phyloP scores from a whole-genome alignment of 441 rosid genomes.

The Pelargonium citronellum region DNA sequence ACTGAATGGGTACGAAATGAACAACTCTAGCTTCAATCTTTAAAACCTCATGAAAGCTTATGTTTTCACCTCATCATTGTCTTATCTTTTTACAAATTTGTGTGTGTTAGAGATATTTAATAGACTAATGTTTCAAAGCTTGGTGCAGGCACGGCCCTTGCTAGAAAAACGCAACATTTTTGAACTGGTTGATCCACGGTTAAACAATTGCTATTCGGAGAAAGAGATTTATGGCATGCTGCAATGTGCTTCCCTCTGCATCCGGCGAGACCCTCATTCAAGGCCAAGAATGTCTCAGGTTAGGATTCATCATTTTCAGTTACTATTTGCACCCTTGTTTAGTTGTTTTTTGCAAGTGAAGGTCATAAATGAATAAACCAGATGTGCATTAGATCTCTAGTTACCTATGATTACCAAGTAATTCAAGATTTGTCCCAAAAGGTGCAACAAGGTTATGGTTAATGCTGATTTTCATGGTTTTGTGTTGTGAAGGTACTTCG shows the following conservation, averaged over 20 bases:
- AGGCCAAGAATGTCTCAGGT: constrained; percentile 99
- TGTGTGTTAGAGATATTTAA: no score
- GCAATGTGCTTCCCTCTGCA: constrained; percentile 84
- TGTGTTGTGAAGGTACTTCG: background rate
- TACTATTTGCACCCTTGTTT: no score
- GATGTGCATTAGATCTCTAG: no score
- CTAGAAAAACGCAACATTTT: constrained; percentile 70
- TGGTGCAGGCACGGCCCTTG: constrained; percentile 84
- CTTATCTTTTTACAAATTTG: background rate
- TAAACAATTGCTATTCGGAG: constrained; percentile 52
- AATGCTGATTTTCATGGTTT: background rate
- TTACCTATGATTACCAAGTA: no score
- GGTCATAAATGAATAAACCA: no score
- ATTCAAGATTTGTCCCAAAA: background rate
- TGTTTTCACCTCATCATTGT: no score
- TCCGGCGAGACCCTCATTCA: constrained; percentile 72
- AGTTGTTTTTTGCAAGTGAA: no score
- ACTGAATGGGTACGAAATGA: constrained; percentile 77
- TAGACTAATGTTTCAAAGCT: constrained; percentile 15
- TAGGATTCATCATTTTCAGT: background rate
- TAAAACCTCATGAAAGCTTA: no score
- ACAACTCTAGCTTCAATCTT: background rate
- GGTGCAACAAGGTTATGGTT: no score
- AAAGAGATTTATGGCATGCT: constrained; percentile 83
- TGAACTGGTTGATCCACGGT: constrained; percentile 69